Percentiles rank a stretch among this genome's conserved stretches.
Conservation (phyloP, 2,329 filamentous ascomycete genomes). For the Penicillium paneum region DNA sequence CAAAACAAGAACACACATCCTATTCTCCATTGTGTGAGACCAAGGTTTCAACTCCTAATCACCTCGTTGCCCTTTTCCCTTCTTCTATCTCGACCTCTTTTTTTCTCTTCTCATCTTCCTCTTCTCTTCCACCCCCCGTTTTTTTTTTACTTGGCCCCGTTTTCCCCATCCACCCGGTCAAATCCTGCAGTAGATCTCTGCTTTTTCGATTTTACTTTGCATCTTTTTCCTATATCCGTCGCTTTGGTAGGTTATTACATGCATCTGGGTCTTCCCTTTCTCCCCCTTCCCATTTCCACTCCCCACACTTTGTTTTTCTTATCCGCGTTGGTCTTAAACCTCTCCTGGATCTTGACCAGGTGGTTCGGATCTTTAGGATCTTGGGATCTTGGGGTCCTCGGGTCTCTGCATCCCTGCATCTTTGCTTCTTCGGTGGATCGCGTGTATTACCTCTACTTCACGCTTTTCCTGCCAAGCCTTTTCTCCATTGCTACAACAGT, state of each 20-base stretch:
- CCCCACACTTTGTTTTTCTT: not conserved
- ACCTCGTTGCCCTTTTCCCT: slow-evolving; percentile 7
- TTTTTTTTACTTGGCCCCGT: slow-evolving; percentile 6
- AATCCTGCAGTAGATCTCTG: slow-evolving; percentile 19
- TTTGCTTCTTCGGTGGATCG: not conserved
- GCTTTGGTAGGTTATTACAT: slow-evolving; percentile 1
- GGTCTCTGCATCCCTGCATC: not conserved
- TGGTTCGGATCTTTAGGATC: not conserved
- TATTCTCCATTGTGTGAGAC: not conserved
- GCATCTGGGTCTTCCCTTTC: not conserved
- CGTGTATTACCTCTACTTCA: slow-evolving; percentile 2
- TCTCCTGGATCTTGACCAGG: not conserved
- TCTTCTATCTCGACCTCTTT: not conserved
- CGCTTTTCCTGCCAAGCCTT: slow-evolving; percentile 3
- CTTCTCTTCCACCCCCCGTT: slow-evolving; percentile 1
- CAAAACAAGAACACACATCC: no score
- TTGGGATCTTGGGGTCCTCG: not conserved
- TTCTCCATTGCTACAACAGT: not conserved
- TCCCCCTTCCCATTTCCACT: not conserved
- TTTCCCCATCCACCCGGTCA: slow-evolving; percentile 11
- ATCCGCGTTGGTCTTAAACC: not conserved
- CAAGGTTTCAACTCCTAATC: slow-evolving; percentile 4
- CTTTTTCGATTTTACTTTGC: not conserved
- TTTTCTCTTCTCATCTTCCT: not conserved
- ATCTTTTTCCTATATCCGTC: not conserved